Percentiles rank a stretch among this genome's conserved stretches.
These are phyloP conservation scores for Cordyceps fumosorosea DNA, from an alignment of 2,329 filamentous ascomycete species.

Conservation along the genomic window DNA sequence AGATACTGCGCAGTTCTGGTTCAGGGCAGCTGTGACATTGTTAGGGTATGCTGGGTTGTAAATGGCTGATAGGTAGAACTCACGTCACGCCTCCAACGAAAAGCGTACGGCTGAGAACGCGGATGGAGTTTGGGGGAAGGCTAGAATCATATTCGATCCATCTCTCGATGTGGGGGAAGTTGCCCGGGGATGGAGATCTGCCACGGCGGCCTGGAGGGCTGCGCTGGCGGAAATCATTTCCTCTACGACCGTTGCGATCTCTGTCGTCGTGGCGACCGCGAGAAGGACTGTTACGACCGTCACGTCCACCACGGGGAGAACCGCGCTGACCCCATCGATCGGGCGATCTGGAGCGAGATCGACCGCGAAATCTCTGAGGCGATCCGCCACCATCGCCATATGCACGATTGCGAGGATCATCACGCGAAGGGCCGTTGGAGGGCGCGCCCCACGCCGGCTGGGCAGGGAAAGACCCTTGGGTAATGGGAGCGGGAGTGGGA, in stretches of 20 bases:
- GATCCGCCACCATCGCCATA: conserved; percentile 56
- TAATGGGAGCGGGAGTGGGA: conserved; percentile 32
- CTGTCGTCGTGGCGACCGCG: conserved; percentile 51
- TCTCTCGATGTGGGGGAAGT: conserved; percentile 43
- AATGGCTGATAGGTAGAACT: conserved; percentile 31
- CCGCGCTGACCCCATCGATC: conserved; percentile 63
- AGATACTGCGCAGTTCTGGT: conserved; percentile 72
- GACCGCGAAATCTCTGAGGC: conserved; percentile 49
- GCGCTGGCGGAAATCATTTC: conserved; percentile 76
- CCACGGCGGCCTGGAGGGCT: conserved; percentile 64
- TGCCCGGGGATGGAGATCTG: conserved; percentile 51
- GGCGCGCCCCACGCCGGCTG: conserved; percentile 28
- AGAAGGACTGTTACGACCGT: conserved; percentile 61
- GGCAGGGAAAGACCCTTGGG: conserved; percentile 36
- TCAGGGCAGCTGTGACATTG: conserved; percentile 58
- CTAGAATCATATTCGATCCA: conserved; percentile 73
- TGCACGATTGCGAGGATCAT: conserved; percentile 49
- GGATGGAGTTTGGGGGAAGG: conserved; percentile 72
- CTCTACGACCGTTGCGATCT: conserved; percentile 46
- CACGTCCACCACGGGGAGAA: conserved; percentile 55
- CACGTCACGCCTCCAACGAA: conserved; percentile 94
- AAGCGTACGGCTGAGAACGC: conserved; percentile 88
- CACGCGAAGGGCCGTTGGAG: conserved; percentile 21
- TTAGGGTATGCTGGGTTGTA: conserved; percentile 19
- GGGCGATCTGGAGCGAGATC: conserved; percentile 75